phyloP scores from a whole-genome alignment of 2,329 filamentous ascomycete genomes.

The Fusarium brachygibbosum region DNA sequence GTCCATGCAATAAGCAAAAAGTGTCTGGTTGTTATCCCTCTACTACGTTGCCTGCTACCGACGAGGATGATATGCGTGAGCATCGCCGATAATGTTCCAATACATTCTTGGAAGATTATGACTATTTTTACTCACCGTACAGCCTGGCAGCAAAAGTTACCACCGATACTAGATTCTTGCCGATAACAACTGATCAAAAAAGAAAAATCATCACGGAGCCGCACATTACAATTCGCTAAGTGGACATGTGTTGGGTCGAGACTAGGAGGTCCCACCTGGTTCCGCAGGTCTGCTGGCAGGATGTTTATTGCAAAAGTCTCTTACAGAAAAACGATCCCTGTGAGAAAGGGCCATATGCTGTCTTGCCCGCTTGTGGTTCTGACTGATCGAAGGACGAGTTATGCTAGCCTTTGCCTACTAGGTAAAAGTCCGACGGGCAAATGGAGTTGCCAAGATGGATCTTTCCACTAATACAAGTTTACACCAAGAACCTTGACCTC shows the following conservation, averaged over 20 bases:
- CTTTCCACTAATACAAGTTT: background rate
- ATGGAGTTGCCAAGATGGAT: background rate
- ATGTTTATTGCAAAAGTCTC: slow-evolving; percentile 6
- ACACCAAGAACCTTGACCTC: background rate
- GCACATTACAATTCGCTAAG: slow-evolving; percentile 36
- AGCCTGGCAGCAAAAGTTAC: background rate
- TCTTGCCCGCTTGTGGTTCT: background rate
- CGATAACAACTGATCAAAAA: slow-evolving; percentile 16
- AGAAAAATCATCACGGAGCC: slow-evolving; percentile 27
- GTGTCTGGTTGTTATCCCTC: slow-evolving; percentile 5
- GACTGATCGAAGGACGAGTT: background rate
- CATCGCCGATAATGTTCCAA: background rate
- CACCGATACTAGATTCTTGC: background rate
- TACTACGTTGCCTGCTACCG: background rate
- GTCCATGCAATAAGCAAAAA: slow-evolving; percentile 17
- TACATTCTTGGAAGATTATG: background rate
- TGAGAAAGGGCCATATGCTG: background rate
- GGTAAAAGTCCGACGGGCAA: background rate
- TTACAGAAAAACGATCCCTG: background rate
- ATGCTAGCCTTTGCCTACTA: background rate
- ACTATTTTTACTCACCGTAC: background rate
- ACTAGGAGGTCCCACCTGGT: slow-evolving; percentile 36
- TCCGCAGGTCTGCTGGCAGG: slow-evolving; percentile 34
- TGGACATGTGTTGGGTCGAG: slow-evolving; percentile 25
- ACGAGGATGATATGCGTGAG: background rate